Conservation (phyloP, 2,329 filamentous ascomycete species). For the Alternaria postmessia region DNA sequence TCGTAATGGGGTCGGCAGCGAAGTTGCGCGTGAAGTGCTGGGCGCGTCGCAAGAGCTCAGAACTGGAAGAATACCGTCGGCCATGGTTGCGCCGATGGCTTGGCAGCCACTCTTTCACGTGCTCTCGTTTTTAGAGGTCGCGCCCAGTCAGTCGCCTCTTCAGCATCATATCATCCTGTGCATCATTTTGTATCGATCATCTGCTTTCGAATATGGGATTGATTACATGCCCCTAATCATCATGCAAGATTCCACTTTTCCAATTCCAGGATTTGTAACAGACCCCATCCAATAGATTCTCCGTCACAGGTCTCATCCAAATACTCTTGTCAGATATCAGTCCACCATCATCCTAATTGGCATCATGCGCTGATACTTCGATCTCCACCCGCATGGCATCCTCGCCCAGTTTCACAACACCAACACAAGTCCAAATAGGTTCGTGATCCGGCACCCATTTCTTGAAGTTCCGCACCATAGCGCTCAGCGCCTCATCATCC, state of each 20-base stretch:
- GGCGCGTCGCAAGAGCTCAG: constrained; percentile 30
- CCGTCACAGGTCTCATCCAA: not conserved
- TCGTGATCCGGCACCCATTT: constrained; percentile 37
- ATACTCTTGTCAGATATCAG: not conserved
- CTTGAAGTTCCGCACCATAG: constrained; percentile 31
- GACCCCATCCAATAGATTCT: too few species aligned
- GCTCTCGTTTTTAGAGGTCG: not conserved
- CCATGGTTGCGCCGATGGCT: constrained; percentile 23
- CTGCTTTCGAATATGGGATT: too few species aligned
- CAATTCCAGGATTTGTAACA: too few species aligned
- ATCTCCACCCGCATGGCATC: constrained; percentile 53
- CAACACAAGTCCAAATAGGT: constrained; percentile 34
- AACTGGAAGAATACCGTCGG: constrained; percentile 34
- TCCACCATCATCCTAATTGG: not conserved
- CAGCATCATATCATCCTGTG: not conserved
- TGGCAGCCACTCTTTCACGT: constrained; percentile 16
- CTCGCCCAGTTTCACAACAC: constrained; percentile 30
- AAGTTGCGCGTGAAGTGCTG: constrained; percentile 9
- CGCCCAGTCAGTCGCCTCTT: not conserved
- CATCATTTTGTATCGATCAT: not conserved
- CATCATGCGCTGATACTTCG: constrained; percentile 30
- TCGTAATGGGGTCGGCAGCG: not conserved
- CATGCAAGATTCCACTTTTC: too few species aligned
- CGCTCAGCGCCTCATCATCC: constrained; percentile 26
- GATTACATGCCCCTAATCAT: accelerated